Base-by-base conservation (phyloP, 495 filamentous ascomycete genomes). In the Penicillium goetzii region DNA sequence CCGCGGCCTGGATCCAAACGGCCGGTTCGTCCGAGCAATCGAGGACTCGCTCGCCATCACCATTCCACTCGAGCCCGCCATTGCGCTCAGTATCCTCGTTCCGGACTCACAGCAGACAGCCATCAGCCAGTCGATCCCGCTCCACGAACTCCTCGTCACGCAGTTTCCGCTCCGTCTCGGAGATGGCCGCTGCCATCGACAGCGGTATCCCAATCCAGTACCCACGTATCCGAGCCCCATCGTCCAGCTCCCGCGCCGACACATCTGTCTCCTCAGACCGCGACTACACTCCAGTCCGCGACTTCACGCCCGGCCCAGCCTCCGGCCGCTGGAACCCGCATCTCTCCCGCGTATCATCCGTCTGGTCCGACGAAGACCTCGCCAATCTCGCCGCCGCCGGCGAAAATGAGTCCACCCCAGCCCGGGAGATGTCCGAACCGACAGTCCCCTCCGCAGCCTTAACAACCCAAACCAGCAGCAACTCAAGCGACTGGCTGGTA, bases 311-410 rank as follows among this genome's bases (percentile, higher is more conserved):
- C 1, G 80, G 81, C 45, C 72, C 72, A 23, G 71, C 74, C 19
- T 76, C 76, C 9, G 76, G 77, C 57, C 85, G 85, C 77, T 90
- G 89, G 85, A 91, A 89, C 72, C 87, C 89, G 67, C 88, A 90
- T 71, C 81, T 93, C 14, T 91, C 90, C 21, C 88, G 89, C 19
- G 88, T 92, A 32, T 83, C 84, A 56, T 92, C 90, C 23, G 86
- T 88, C 60, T 86, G 86, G 76, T 82, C 79, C 3, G 76, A 74
- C n/a, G 81, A 81, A 58, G 71, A 68, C 19, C 34, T 61, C 12
- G 9, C 59, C 4, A 63, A 64, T 26, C 50, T 60, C 34, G 28
- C 61, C 2, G 52, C 70, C n/a, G 68, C 68, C 19, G 57, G 67
- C 7, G 59, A 72, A 17, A 1, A 12, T 28, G 26, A 14, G n/a